Evolutionary conservation across 163 green algal species (phyloP).

Genomic region (Coccomyxa subellipsoidea): DNA sequence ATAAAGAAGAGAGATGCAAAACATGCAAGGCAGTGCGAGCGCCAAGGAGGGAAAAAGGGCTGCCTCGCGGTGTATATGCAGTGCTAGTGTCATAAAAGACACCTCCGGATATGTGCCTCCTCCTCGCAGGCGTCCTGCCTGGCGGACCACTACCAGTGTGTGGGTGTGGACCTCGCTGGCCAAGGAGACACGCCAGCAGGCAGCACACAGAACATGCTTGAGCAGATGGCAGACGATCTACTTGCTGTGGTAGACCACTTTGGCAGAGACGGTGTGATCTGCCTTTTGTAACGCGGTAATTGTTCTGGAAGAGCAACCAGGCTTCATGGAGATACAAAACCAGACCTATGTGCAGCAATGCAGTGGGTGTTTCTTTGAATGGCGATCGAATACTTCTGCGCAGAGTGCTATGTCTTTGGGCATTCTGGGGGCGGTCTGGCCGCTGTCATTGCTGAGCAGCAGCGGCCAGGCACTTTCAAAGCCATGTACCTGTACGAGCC

Average conservation of each 20-base stretch:
- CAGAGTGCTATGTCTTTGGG: constrained; percentile 14
- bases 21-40: too few relatives aligned
- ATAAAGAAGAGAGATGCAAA: background rate
- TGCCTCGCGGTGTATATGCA: too few relatives aligned
- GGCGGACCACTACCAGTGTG: background rate
- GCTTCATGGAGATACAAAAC: background rate
- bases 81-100: background rate
- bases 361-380: background rate
- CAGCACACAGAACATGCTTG: background rate
- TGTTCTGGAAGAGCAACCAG: too few relatives aligned
- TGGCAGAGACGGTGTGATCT: background rate
- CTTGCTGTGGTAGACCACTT: background rate
- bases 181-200: background rate
- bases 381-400: background rate
- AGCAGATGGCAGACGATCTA: background rate
- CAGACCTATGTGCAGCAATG: background rate
- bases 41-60: too few relatives aligned
- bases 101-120: background rate
- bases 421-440: constrained; percentile 4
- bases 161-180: background rate
- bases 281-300: too few relatives aligned
- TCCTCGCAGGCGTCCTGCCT: background rate
- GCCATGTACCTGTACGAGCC: constrained; percentile 19
- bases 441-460: background rate
- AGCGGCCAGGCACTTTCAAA: constrained; percentile 1